Evolutionary conservation across 2,329 filamentous ascomycete genomes (phyloP), one percentile per base, ranked within the genome.

Genomic region (Sordariomycetes sp.): DNA sequence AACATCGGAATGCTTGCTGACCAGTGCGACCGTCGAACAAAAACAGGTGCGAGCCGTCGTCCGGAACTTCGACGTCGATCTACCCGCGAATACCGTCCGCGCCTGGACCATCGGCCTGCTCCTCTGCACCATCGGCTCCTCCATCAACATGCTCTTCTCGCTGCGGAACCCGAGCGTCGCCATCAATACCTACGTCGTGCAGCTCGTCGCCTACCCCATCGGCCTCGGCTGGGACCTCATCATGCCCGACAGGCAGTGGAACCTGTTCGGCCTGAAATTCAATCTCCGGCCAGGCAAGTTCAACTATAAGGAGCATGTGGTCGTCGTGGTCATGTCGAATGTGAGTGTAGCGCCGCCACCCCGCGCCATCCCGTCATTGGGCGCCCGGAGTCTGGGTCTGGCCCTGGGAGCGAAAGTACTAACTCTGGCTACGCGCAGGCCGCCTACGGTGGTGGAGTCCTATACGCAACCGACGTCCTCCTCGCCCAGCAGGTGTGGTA

Each of bases 301-400:
- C 70, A 85, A 83, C 68, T 78, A 77, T 67, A 85, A 84, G 70
- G 81, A 85, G 65, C 81, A 84, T 64, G 78, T 82, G 55, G 71
- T 83, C 46, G 82, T 84, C 63, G 80, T 83, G 25, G 79, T 82
- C 66, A 85, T 86, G 82, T 83, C 81, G 1, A 84, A 83, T 67
- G 81, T 83, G 64, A 71, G 79, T 69, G n/a, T 24, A 24, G 46
- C 22, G 46, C 46, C 46, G 20, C 16, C 14, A 4, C 20, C 46
- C 14, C 53, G 35, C 35, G n/a, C 18, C 20, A 12, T 18, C n/a
- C 35, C 46, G 10, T 46, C 35, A 54, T 40, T 59, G 22, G 53
- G 51, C n/a, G 46, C 28, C 28, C 3, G 6, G 8, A 20, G 20
- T 10, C 46, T 24, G n/a, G 20, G n/a, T 11, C 20, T 24, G 12